Evolutionary conservation across 805 yeast species (phyloP).

Genomic region (Ogataea siamensis): DNA sequence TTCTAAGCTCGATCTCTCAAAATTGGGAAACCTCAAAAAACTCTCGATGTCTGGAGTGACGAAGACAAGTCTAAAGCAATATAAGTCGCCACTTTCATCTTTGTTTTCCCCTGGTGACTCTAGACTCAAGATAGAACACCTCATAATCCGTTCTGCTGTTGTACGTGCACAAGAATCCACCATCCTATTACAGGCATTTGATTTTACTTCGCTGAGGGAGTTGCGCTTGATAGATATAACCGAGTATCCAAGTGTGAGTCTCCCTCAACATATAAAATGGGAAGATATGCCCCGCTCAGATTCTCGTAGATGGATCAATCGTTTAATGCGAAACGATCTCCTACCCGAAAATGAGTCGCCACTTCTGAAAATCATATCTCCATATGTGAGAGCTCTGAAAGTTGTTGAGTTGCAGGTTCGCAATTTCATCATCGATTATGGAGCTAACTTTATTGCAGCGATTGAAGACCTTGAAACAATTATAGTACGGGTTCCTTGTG

Average conservation of each 20-base stretch:
- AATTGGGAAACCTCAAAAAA: not conserved
- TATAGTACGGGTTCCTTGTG: conserved; percentile 19
- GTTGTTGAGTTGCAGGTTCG: conserved; percentile 22
- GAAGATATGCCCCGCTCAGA: conserved; percentile 17
- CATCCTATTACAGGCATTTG: conserved; percentile 12
- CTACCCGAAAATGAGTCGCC: not conserved
- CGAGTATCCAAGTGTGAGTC: conserved; percentile 14
- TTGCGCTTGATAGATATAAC: conserved; percentile 21
- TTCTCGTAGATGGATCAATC: conserved; percentile 13
- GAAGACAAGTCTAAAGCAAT: conserved; percentile 5
- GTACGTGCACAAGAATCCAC: conserved; percentile 17
- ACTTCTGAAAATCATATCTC: conserved; percentile 14
- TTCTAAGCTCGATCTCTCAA: not conserved
- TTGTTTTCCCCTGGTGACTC: not conserved
- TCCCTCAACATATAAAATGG: conserved; percentile 4
- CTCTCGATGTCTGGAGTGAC: conserved; percentile 1
- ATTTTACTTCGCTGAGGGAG: conserved; percentile 16
- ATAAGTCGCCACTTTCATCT: conserved; percentile 1
- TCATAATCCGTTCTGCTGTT: conserved; percentile 18
- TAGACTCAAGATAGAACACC: conserved; percentile 8
- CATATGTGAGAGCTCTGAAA: conserved; percentile 15
- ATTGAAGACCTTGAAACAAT: conserved; percentile 18
- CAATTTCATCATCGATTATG: conserved; percentile 12
- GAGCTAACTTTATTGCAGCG: conserved; percentile 9
- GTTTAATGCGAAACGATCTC: not conserved